Conservation (phyloP, 495 filamentous ascomycete species). For the Apiosordaria backusii region DNA sequence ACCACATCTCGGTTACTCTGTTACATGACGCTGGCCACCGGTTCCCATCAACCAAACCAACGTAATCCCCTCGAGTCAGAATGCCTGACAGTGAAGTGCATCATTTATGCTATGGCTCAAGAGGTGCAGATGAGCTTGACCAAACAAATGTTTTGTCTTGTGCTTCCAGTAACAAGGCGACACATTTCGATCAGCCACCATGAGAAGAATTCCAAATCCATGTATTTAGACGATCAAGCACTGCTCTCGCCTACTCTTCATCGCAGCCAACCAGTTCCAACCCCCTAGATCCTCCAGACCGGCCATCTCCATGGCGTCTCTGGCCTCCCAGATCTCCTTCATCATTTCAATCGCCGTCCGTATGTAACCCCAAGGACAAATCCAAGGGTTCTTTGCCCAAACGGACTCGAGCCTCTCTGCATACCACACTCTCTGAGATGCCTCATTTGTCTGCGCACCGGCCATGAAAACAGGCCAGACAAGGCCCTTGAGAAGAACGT, state of each 20-base stretch:
- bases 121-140: too few species aligned
- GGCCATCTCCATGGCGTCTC: conserved; percentile 21
- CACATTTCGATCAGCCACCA: too few species aligned
- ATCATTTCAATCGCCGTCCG: conserved; percentile 42
- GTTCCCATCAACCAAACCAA: too few species aligned
- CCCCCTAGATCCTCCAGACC: not conserved
- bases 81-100: too few species aligned
- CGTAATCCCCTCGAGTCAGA: too few species aligned
- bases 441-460: conserved; percentile 46
- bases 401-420: conserved; percentile 36
- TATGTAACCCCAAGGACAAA: conserved; percentile 47
- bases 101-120: too few species aligned
- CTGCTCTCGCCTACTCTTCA: conserved; percentile 35
- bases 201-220: not conserved
- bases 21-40: too few species aligned
- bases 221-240: conserved; percentile 39
- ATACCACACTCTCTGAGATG: conserved; percentile 33
- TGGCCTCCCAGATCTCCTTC: conserved; percentile 37
- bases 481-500: conserved; percentile 51
- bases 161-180: too few species aligned
- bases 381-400: conserved; percentile 27
- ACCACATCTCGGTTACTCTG: too few species aligned
- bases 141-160: too few species aligned
- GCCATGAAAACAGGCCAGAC: conserved; percentile 58
- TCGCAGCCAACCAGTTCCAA: conserved; percentile 37